phyloP scores from a whole-genome alignment of 2,329 filamentous ascomycete genomes.

The Geoglossum cookeanum region DNA sequence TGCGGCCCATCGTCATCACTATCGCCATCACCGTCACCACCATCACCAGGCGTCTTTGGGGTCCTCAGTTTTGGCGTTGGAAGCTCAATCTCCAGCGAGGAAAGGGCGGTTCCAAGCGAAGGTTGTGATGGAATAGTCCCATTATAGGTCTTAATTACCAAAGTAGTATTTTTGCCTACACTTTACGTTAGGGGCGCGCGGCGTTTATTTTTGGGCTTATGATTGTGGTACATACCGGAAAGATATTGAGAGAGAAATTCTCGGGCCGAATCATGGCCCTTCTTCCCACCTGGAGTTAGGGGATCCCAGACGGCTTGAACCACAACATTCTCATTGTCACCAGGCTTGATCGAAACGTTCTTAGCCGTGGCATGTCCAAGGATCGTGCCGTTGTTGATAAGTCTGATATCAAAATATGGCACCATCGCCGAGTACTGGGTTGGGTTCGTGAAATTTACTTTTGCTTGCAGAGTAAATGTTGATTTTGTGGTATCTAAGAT shows the following conservation, averaged over 20 bases:
- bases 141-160: slow-evolving; percentile 54
- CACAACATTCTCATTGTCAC: slow-evolving; percentile 50
- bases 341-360: slow-evolving; percentile 43
- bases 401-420: slow-evolving; percentile 61
- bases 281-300: slow-evolving; percentile 36
- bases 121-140: slow-evolving; percentile 57
- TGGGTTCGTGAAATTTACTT: slow-evolving; percentile 75
- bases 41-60: slow-evolving; percentile 27
- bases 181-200: background rate
- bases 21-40: slow-evolving; percentile 16
- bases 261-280: slow-evolving; percentile 42
- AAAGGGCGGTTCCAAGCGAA: slow-evolving; percentile 51
- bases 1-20: slow-evolving; percentile 28
- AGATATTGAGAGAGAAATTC: slow-evolving; percentile 70
- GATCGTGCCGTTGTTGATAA: slow-evolving; percentile 52
- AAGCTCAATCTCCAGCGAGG: slow-evolving; percentile 50
- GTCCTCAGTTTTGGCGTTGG: slow-evolving; percentile 47
- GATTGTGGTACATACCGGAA: slow-evolving; percentile 35
- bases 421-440: slow-evolving; percentile 67
- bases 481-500: slow-evolving; percentile 54
- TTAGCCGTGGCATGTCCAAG: slow-evolving; percentile 56
- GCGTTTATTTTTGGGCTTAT: background rate
- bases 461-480: slow-evolving; percentile 50
- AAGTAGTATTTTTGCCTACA: slow-evolving; percentile 55
- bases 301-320: slow-evolving; percentile 63